Conservation (phyloP, 129 eudicot species). For the Scalesia atractyloides region DNA sequence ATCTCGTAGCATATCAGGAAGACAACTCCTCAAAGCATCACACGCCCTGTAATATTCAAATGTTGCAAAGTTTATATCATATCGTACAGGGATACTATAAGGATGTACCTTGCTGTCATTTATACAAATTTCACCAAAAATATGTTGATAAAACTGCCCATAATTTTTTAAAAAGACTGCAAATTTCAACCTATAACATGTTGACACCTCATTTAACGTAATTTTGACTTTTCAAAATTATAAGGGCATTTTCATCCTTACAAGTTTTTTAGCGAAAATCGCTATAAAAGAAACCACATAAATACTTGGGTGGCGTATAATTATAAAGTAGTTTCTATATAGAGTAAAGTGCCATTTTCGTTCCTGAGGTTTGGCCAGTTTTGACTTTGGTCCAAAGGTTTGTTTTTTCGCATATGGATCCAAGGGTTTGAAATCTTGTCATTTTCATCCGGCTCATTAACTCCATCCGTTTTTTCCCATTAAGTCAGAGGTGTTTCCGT, state of each 20-base stretch:
- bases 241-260: background rate
- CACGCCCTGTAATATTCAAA: constrained; percentile 17
- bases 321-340: background rate
- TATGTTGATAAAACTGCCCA: background rate
- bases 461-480: too few relatives aligned
- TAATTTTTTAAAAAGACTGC: background rate
- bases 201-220: background rate
- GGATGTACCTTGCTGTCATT: background rate
- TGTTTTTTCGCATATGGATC: too few relatives aligned
- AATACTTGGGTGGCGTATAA: background rate
- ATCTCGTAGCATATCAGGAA: constrained; percentile 11
- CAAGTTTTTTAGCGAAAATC: background rate
- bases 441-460: too few relatives aligned
- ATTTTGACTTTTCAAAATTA: background rate
- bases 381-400: too few relatives aligned
- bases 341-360: too few relatives aligned
- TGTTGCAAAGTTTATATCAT: background rate
- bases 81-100: background rate
- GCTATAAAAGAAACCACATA: background rate
- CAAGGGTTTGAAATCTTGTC: too few relatives aligned
- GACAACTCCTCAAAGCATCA: constrained; percentile 22
- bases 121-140: background rate
- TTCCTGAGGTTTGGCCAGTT: too few relatives aligned
- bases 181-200: background rate
- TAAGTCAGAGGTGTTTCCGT: too few relatives aligned